A percentile compares a stretch with the other conserved stretches of the same genome.
Conservation (phyloP, 164 flowering plant species). For the Nymphaea thermarum region DNA sequence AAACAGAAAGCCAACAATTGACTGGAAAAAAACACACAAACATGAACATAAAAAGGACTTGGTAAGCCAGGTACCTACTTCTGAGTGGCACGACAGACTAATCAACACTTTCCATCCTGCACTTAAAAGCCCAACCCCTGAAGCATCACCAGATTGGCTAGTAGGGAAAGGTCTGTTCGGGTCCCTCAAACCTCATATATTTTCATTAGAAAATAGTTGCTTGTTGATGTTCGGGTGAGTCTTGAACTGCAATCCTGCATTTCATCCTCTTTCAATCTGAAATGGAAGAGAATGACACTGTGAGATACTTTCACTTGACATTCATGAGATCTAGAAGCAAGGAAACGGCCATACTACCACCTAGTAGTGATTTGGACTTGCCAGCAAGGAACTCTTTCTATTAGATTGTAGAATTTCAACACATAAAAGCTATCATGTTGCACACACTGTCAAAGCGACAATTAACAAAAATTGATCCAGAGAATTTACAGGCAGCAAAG, state of each 20-base stretch:
- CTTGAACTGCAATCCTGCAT: slow-evolving; percentile 68
- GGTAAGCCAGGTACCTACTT: slow-evolving; percentile 29
- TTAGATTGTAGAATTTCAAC: too few species aligned
- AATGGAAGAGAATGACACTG: not conserved
- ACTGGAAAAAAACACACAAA: slow-evolving; percentile 28
- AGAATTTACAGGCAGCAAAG: too few species aligned
- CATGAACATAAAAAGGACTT: not conserved
- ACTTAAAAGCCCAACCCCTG: slow-evolving; percentile 79
- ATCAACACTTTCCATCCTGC: slow-evolving; percentile 93
- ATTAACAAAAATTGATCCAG: too few species aligned
- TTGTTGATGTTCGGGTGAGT: slow-evolving; percentile 97
- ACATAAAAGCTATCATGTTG: not conserved
- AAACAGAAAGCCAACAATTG: slow-evolving; percentile 98
- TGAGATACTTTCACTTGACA: not conserved
- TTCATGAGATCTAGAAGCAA: not conserved
- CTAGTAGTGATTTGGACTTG: not conserved
- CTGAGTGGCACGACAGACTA: slow-evolving; percentile 83
- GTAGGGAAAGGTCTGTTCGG: slow-evolving; percentile 86
- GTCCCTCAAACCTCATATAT: slow-evolving; percentile 81
- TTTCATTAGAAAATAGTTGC: slow-evolving; percentile 73
- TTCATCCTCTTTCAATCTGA: slow-evolving; percentile 75
- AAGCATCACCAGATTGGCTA: slow-evolving; percentile 61
- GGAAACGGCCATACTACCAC: not conserved
- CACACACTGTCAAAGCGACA: too few species aligned
- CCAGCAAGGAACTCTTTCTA: too few species aligned